phyloP scores from a whole-genome alignment of 2,329 filamentous ascomycete species.

The Ilyonectria robusta region DNA sequence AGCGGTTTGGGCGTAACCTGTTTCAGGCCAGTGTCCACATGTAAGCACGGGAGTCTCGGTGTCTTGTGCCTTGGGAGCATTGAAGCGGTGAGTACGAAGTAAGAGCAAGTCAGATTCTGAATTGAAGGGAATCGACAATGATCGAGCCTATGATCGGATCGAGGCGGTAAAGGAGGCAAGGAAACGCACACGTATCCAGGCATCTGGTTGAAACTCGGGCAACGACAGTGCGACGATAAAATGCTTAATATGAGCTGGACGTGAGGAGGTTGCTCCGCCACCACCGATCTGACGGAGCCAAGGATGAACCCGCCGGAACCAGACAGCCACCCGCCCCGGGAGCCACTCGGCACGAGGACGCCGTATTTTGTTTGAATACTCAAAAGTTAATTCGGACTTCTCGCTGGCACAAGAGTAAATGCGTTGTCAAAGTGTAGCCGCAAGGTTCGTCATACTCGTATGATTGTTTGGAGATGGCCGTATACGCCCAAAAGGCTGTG shows the following conservation, averaged over 20 bases:
- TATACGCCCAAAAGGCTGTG: not conserved
- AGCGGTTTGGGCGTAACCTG: not conserved
- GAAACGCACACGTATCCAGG: not conserved
- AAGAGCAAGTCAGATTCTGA: not conserved
- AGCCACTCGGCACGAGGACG: not conserved
- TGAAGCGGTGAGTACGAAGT: not conserved
- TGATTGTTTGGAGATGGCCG: not conserved
- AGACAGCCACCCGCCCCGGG: not conserved
- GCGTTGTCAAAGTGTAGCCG: no score
- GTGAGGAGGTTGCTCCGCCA: not conserved
- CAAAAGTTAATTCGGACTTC: not conserved
- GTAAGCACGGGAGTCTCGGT: not conserved
- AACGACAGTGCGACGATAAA: not conserved
- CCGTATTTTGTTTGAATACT: not conserved
- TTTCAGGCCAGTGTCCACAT: not conserved
- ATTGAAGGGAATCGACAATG: not conserved
- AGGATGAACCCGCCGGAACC: not conserved
- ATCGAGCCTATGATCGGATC: not conserved
- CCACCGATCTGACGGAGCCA: not conserved
- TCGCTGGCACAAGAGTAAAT: not conserved
- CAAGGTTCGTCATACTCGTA: not conserved
- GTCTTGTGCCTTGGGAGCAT: not conserved
- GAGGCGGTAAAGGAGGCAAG: no score
- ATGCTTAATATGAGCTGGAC: not conserved
- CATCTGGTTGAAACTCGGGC: no score